Base-by-base conservation (phyloP, 352 stramenopile genomes). In the Pythium plurisporium region DNA sequence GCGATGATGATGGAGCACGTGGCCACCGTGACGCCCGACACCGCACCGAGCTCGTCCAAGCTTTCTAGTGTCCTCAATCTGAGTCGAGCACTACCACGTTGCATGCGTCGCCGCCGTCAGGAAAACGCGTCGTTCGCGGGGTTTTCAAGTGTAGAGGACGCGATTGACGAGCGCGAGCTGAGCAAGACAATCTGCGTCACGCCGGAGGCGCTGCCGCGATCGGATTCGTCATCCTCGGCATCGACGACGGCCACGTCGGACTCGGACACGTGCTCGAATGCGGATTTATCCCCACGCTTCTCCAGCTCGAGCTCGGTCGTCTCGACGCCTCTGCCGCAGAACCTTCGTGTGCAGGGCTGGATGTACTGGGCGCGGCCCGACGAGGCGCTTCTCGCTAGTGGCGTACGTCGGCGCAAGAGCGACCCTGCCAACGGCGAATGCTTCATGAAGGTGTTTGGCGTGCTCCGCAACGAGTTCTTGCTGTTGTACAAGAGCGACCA, bases 381-480 rank as follows among this genome's bases (percentile, higher is more conserved):
- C 17, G 42, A 34, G 20, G 36, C 46, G 42, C 42, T 47, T 37
- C 22, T 38, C 33, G 29, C 27, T n/a, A 36, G 42, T 17, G 36
- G 62, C 33, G 29, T 62, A 47, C 58, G 50, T 2, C 49, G 44
- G 7, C 49, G 44, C 33, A 29, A n/a, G 2, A 57, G 49, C 48
- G 48, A 64, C 11, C 40, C 47, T 8, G 15, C 14, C 25, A 26
- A 20, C 14, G 40, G 38, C 36, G 55, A 73, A 27, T 63, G 65
- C 20, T 73, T 67, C 44, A 74, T 52, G 19, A 80, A 80, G 15
- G 71, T 77, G 22, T 80, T 65, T 38, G 71, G 58, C 2, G 71
- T 80, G 31, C 46, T 80, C 45, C 60, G 63, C 26, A 74, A 77
- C 47, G 65, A 80, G 56, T 80, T 80, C 41, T 23, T 77, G 31